Conservation (phyloP, 1,284 basidiomycete species). For the Sporisorium scitamineum region DNA sequence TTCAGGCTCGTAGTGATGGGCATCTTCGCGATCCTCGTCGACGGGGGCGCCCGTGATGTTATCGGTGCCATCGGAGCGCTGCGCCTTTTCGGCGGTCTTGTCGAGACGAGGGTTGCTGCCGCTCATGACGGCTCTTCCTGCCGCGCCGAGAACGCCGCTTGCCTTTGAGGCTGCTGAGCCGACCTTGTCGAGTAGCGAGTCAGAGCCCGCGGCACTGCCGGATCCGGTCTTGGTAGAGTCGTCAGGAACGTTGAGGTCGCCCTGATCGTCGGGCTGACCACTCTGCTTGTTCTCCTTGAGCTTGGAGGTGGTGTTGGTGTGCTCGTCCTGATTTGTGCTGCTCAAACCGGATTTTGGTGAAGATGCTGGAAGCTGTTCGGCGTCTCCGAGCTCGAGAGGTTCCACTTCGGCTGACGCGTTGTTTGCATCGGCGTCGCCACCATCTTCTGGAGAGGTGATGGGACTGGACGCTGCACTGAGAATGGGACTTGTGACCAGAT, state of each 20-base stretch:
- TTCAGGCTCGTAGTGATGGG: conserved; percentile 33
- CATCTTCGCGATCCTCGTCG: conserved; percentile 17
- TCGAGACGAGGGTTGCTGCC: conserved; percentile 40
- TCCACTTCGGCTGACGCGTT: conserved; percentile 43
- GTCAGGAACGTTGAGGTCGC: conserved; percentile 31
- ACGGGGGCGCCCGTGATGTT: conserved; percentile 21
- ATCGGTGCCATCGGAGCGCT: conserved; percentile 25
- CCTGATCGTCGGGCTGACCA: conserved; percentile 27
- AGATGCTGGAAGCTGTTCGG: conserved; percentile 5
- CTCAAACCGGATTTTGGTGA: background rate
- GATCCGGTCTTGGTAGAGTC: conserved; percentile 45
- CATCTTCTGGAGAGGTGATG: conserved; percentile 17
- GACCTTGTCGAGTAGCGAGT: conserved; percentile 40
- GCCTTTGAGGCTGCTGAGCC: conserved; percentile 72
- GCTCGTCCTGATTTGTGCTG: background rate
- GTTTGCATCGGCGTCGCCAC: conserved; percentile 1
- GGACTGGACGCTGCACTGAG: conserved; percentile 66
- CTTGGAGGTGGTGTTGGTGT: conserved; percentile 3
- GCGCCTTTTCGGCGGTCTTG: conserved; percentile 32
- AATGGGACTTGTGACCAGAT: conserved; percentile 89
- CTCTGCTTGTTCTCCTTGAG: conserved; percentile 32
- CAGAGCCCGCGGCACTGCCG: conserved; percentile 35
- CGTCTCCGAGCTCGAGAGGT: conserved; percentile 55
- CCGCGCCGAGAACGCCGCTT: conserved; percentile 77
- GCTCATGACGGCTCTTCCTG: conserved; percentile 42